These are phyloP conservation scores for Cyberlindnera subsufficiens DNA, from an alignment of 805 yeast genomes.

Conservation along the genomic window DNA sequence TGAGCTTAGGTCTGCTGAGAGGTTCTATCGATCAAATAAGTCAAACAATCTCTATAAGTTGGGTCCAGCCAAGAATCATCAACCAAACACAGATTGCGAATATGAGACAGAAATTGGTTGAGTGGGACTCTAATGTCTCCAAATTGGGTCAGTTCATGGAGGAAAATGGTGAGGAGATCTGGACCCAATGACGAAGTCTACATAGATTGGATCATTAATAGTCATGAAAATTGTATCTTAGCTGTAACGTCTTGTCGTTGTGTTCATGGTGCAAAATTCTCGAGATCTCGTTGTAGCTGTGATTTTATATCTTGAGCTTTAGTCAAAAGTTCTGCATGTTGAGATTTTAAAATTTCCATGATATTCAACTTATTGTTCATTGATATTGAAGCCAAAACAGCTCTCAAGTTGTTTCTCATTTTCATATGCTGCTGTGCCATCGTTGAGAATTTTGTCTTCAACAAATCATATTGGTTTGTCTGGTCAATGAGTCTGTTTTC, in stretches of 20 bases:
- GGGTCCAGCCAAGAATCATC: slow-evolving; percentile 96
- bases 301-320: not conserved
- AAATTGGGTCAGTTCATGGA: slow-evolving; percentile 58
- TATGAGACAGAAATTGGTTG: slow-evolving; percentile 66
- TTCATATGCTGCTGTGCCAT: not conserved
- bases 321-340: not conserved
- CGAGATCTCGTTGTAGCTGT: slow-evolving; percentile 1
- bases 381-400: not conserved
- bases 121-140: slow-evolving; percentile 76
- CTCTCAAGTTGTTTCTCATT: not conserved
- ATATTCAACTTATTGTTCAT: not conserved
- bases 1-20: slow-evolving; percentile 73
- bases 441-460: slow-evolving; percentile 5
- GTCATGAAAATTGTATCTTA: not conserved
- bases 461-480: slow-evolving; percentile 19
- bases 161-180: slow-evolving; percentile 54
- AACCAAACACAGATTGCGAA: slow-evolving; percentile 70
- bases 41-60: slow-evolving; percentile 70
- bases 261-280: slow-evolving; percentile 2
- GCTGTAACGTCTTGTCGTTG: not conserved
- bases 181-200: slow-evolving; percentile 36
- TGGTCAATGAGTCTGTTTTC: slow-evolving; percentile 24
- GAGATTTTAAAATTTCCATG: not conserved
- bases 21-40: slow-evolving; percentile 91
- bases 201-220: too few species aligned